A percentile compares a stretch with the other conserved stretches of the same genome.
phyloP scores from a whole-genome alignment of 768 basidiomycete species.

The Fibroporia radiculosa region DNA sequence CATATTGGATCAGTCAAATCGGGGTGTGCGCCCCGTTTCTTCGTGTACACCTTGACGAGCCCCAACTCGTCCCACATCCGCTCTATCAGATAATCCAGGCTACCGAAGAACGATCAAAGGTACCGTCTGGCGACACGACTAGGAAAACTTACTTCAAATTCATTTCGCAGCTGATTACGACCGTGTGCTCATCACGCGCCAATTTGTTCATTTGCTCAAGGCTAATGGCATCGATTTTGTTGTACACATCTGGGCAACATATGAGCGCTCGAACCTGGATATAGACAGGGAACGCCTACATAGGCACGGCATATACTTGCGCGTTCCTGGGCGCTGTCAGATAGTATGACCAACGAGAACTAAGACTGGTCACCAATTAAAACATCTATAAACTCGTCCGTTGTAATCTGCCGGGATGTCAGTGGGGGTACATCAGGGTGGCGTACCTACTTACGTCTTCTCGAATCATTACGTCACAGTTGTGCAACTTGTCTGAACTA shows the following conservation, averaged over 20 bases:
- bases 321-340: constrained; percentile 46
- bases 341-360: constrained; percentile 1
- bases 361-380: constrained; percentile 57
- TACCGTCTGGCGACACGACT: not conserved
- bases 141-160: constrained; percentile 60
- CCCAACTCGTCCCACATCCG: constrained; percentile 75
- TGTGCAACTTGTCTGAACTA: constrained; percentile 71
- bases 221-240: constrained; percentile 90
- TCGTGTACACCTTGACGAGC: constrained; percentile 91
- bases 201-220: constrained; percentile 78
- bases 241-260: constrained; percentile 71
- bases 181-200: constrained; percentile 71
- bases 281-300: constrained; percentile 39
- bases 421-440: constrained; percentile 6
- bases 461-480: constrained; percentile 97
- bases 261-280: constrained; percentile 6
- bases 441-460: constrained; percentile 66
- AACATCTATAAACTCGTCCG: constrained; percentile 98
- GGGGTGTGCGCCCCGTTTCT: constrained; percentile 91
- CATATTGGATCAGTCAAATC: constrained; percentile 90
- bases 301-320: constrained; percentile 93
- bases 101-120: constrained; percentile 22
- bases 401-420: constrained; percentile 59
- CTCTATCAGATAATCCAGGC: constrained; percentile 67
- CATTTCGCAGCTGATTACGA: constrained; percentile 97